These are phyloP conservation scores for Thraustochytrium sp. DNA, from an alignment of 352 stramenopile genomes.

Conservation along the genomic window DNA sequence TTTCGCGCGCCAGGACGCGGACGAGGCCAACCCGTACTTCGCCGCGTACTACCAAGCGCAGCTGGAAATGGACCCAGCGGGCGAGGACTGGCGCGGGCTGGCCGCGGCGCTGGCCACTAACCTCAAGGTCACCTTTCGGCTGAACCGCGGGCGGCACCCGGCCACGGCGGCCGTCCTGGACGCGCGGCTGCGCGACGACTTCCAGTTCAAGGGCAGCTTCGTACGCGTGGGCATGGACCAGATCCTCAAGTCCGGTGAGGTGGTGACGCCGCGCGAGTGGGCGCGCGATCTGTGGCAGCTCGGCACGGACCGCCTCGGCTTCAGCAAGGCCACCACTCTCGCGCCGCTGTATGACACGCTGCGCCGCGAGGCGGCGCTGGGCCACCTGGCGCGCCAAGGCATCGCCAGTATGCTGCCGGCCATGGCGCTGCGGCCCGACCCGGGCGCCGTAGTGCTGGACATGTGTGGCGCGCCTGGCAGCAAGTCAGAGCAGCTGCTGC, in stretches of 20 bases:
- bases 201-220: constrained; percentile 24
- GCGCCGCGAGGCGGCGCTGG: constrained; percentile 81
- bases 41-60: constrained; percentile 11
- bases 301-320: constrained; percentile 23
- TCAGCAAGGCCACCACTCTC: constrained; percentile 11
- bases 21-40: constrained; percentile 20
- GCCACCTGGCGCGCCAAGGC: constrained; percentile 94
- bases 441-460: constrained; percentile 85
- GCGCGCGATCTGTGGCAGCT: not conserved
- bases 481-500: constrained; percentile 97
- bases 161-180: not conserved
- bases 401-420: constrained; percentile 98
- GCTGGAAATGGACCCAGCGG: not conserved
- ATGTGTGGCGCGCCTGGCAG: constrained; percentile 96
- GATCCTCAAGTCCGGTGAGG: not conserved
- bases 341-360: constrained; percentile 90
- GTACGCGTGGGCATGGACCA: constrained; percentile 23
- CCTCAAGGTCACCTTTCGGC: constrained; percentile 16
- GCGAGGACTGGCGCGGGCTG: not conserved
- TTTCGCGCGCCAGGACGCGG: constrained; percentile 22
- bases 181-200: not conserved
- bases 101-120: not conserved
- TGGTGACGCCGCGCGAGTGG: not conserved
- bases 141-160: constrained; percentile 12
- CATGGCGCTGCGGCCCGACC: constrained; percentile 86